phyloP scores from a whole-genome alignment of 495 filamentous ascomycete genomes.

The Lepidopterella palustris region DNA sequence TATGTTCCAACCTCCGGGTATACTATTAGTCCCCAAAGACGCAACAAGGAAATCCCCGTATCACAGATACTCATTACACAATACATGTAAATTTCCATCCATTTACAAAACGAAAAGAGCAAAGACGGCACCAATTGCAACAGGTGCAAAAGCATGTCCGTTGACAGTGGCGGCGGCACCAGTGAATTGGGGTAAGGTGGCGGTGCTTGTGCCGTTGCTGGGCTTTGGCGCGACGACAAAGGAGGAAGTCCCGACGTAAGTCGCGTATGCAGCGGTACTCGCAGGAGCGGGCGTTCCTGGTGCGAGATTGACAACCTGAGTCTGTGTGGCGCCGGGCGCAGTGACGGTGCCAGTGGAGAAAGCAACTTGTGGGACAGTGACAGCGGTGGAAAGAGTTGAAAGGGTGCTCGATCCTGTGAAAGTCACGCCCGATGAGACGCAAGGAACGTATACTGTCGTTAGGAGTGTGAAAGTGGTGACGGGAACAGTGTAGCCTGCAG shows the following conservation, averaged over 20 bases:
- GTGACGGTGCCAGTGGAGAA: constrained; percentile 53
- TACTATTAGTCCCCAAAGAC: not conserved
- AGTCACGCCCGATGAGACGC: constrained; percentile 40
- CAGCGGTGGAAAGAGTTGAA: constrained; percentile 48
- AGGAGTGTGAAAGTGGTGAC: constrained; percentile 52
- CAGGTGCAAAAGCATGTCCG: constrained; percentile 10
- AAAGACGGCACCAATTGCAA: constrained; percentile 27
- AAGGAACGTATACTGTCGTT: constrained; percentile 41
- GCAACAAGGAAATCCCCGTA: not conserved
- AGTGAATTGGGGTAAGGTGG: constrained; percentile 23
- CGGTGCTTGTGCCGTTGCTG: not conserved
- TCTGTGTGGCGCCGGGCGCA: constrained; percentile 32
- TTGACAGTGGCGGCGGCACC: constrained; percentile 28
- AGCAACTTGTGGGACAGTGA: constrained; percentile 67
- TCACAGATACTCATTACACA: constrained; percentile 1
- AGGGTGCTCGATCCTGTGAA: constrained; percentile 51
- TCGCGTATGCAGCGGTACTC: constrained; percentile 19
- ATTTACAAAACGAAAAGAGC: constrained; percentile 33
- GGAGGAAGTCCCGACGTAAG: constrained; percentile 25
- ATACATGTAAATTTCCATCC: constrained; percentile 7
- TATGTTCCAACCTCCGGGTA: not conserved
- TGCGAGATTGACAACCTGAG: constrained; percentile 42
- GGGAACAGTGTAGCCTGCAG: constrained; percentile 34
- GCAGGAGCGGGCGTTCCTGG: constrained; percentile 43
- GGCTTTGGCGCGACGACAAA: constrained; percentile 9